Conservation (phyloP, 352 stramenopile species). For the Pelagophyceae sp. region DNA sequence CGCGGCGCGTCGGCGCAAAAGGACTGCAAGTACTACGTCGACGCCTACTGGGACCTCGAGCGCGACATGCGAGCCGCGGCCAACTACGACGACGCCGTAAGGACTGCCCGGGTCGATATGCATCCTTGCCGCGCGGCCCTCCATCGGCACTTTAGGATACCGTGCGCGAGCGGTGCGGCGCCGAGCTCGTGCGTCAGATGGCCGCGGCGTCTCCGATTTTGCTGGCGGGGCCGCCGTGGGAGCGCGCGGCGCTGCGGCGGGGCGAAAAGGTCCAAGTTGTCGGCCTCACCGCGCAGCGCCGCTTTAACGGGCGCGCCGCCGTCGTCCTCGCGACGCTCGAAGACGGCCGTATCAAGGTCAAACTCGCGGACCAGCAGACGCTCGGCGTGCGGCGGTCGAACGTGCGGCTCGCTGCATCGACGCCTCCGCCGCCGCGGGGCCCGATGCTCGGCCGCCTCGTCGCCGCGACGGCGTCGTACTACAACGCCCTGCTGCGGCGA, state of each 20-base stretch:
- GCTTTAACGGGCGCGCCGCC: background rate
- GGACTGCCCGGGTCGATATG: too few species aligned
- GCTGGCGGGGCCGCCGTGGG: background rate
- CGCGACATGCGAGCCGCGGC: background rate
- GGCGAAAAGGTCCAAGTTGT: background rate
- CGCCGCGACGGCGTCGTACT: too few species aligned
- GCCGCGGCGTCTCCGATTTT: background rate
- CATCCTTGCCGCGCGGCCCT: background rate
- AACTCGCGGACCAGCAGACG: background rate
- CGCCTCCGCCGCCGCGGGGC: too few species aligned
- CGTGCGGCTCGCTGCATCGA: too few species aligned
- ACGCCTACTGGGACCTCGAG: conserved; percentile 14
- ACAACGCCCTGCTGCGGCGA: too few species aligned
- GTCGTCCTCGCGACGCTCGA: background rate
- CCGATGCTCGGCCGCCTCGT: too few species aligned
- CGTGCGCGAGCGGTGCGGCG: background rate
- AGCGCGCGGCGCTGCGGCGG: background rate
- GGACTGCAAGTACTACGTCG: background rate
- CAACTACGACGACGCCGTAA: background rate
- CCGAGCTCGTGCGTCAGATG: background rate
- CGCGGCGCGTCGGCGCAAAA: background rate
- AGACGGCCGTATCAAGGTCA: background rate
- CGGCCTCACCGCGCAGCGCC: conserved; percentile 12
- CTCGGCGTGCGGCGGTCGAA: background rate
- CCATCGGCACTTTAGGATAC: too few species aligned